A percentile compares a stretch with the other conserved stretches of the same genome.
phyloP scores from a whole-genome alignment of 371 early-diverging fungal species.

The Rhizopus microsporus region DNA sequence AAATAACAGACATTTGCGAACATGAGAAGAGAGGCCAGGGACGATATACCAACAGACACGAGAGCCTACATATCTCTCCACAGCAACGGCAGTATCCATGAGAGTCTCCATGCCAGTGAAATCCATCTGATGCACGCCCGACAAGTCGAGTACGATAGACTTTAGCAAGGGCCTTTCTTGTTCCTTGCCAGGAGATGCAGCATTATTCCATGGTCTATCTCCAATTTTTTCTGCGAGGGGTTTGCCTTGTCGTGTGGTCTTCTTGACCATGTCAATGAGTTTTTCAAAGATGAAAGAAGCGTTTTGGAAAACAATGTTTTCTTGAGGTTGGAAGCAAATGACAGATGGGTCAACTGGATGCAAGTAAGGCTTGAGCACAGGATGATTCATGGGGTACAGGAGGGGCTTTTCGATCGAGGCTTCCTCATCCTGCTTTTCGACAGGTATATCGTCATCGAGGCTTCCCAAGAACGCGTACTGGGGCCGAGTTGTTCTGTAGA shows the following conservation, averaged over 20 bases:
- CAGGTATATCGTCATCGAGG: constrained; percentile 17
- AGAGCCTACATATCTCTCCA: constrained; percentile 39
- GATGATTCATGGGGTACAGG: constrained; percentile 26
- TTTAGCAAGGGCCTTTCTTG: constrained; percentile 53
- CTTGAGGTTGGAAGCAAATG: constrained; percentile 66
- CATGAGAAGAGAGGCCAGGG: constrained; percentile 19
- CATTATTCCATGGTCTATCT: constrained; percentile 51
- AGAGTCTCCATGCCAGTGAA: constrained; percentile 77
- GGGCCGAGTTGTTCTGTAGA: constrained; percentile 72
- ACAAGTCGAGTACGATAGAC: constrained; percentile 80
- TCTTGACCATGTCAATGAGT: constrained; percentile 42
- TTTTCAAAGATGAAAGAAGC: constrained; percentile 51
- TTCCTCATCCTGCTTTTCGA: neutral
- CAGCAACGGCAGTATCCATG: constrained; percentile 42
- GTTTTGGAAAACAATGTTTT: constrained; percentile 77
- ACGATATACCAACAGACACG: constrained; percentile 42
- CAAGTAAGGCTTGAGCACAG: constrained; percentile 20
- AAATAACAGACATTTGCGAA: constrained; percentile 33
- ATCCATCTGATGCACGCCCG: constrained; percentile 78
- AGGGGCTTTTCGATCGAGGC: constrained; percentile 5
- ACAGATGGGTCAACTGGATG: constrained; percentile 56
- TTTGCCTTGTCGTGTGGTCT: constrained; percentile 35
- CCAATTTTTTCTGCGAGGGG: constrained; percentile 33
- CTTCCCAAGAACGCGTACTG: constrained; percentile 36
- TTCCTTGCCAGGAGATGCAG: constrained; percentile 24